A percentile compares a stretch with the other conserved stretches of the same genome.
Evolutionary conservation across 1,284 basidiomycete genomes (phyloP).

Genomic region (Puccinia hordei): DNA sequence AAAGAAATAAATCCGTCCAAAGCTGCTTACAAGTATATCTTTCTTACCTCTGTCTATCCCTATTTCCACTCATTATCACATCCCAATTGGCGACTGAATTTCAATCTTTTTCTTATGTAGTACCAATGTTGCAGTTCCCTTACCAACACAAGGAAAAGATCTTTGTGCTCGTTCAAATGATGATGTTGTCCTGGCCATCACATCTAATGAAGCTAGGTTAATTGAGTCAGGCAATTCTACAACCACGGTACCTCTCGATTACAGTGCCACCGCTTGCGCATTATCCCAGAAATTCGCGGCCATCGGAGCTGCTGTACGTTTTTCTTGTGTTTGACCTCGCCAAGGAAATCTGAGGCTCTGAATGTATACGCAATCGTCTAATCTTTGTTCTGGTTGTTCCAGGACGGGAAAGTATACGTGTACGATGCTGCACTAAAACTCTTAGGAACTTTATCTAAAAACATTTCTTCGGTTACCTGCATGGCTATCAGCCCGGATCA

Average conservation of each 20-base stretch:
- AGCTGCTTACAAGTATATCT: slow-evolving; percentile 47
- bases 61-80: background rate
- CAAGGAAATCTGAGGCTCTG: background rate
- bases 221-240: slow-evolving; percentile 70
- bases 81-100: background rate
- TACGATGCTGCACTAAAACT: slow-evolving; percentile 59
- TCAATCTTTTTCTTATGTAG: background rate
- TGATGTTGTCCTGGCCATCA: slow-evolving; percentile 71
- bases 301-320: slow-evolving; percentile 72
- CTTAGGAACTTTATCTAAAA: slow-evolving; percentile 66
- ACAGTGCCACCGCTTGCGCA: slow-evolving; percentile 67
- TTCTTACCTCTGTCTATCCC: background rate
- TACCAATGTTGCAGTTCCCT: slow-evolving; percentile 56
- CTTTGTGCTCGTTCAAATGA: slow-evolving; percentile 67
- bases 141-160: slow-evolving; percentile 72
- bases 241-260: slow-evolving; percentile 65
- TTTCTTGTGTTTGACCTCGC: no score
- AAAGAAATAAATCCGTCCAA: slow-evolving; percentile 68
- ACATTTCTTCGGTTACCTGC: slow-evolving; percentile 72
- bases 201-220: slow-evolving; percentile 62
- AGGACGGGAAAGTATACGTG: slow-evolving; percentile 76
- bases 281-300: slow-evolving; percentile 66
- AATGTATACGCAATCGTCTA: background rate
- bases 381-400: background rate
- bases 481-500: slow-evolving; percentile 79